Conservation (phyloP, 176 grass and related monocot genomes). For the Bonia amplexicaulis region DNA sequence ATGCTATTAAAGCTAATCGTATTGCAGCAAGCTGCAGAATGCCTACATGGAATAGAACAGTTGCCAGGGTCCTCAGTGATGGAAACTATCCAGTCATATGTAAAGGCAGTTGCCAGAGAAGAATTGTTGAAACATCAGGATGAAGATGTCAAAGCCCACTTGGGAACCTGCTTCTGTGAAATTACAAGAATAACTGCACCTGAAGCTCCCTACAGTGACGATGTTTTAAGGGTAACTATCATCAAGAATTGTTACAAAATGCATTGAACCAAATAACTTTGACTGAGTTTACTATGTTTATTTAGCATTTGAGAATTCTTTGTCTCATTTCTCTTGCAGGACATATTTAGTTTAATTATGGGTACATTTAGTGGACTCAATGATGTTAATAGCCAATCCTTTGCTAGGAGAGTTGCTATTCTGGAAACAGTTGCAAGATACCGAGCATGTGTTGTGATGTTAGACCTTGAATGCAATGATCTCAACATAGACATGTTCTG, state of each 20-base stretch:
- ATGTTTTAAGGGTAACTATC: slow-evolving; percentile 77
- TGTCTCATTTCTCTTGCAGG: slow-evolving; percentile 44
- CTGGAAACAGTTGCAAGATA: slow-evolving; percentile 96
- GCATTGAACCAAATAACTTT: neutral
- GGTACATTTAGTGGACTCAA: slow-evolving; percentile 76
- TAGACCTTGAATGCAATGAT: slow-evolving; percentile 96
- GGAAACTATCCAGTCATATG: slow-evolving; percentile 62
- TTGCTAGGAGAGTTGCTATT: slow-evolving; percentile 80
- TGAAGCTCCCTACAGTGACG: slow-evolving; percentile 89
- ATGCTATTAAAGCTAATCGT: slow-evolving; percentile 25
- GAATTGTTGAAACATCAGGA: slow-evolving; percentile 84
- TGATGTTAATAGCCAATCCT: slow-evolving; percentile 66
- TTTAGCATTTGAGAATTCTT: slow-evolving; percentile 22
- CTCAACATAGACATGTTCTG: slow-evolving; percentile 93
- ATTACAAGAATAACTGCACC: slow-evolving; percentile 99
- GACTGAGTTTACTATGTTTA: slow-evolving; percentile 1
- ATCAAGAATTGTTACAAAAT: slow-evolving; percentile 12
- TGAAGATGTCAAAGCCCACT: slow-evolving; percentile 79
- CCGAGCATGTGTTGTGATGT: slow-evolving; percentile 95
- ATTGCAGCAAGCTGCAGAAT: slow-evolving; percentile 66
- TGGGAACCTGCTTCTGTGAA: slow-evolving; percentile 94
- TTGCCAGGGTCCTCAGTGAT: slow-evolving; percentile 59
- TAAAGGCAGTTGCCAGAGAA: slow-evolving; percentile 75
- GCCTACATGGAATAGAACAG: slow-evolving; percentile 75
- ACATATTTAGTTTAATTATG: slow-evolving; percentile 86